Percentiles rank a stretch among this genome's conserved stretches.
Evolutionary conservation across 2,329 filamentous ascomycete species (phyloP).

Genomic region (Fusarium marasasianum): DNA sequence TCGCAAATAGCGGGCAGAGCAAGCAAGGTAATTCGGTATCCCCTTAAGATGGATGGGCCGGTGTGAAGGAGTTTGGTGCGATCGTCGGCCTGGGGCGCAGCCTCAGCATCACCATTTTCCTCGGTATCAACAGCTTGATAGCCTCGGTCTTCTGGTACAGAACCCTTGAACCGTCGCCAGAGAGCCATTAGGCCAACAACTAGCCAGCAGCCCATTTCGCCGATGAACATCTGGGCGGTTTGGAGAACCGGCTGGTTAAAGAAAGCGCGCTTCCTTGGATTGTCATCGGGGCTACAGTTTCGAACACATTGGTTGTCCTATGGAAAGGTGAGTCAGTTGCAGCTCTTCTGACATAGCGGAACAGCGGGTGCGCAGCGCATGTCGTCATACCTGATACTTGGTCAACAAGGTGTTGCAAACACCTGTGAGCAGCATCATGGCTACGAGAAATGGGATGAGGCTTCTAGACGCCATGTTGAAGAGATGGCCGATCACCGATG

Average conservation of each 20-base stretch:
- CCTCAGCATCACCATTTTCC: slow-evolving; percentile 57
- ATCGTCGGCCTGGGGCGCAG: slow-evolving; percentile 51
- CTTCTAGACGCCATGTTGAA: slow-evolving; percentile 73
- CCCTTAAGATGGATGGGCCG: slow-evolving; percentile 69
- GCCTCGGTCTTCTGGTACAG: slow-evolving; percentile 58
- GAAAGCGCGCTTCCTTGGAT: slow-evolving; percentile 71
- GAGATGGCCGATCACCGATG: background rate
- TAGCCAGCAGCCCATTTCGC: slow-evolving; percentile 95
- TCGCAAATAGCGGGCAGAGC: slow-evolving; percentile 91
- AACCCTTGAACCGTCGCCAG: slow-evolving; percentile 66
- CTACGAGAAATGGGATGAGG: slow-evolving; percentile 84
- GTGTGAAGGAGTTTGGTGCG: slow-evolving; percentile 58
- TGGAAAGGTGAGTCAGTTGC: slow-evolving; percentile 1
- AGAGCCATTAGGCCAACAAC: slow-evolving; percentile 78
- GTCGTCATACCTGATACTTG: slow-evolving; percentile 82
- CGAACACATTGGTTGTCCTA: slow-evolving; percentile 97
- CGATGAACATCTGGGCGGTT: slow-evolving; percentile 97
- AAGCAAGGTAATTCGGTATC: slow-evolving; percentile 77
- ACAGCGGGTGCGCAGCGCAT: slow-evolving; percentile 5
- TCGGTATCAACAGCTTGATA: slow-evolving; percentile 72
- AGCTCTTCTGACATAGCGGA: background rate
- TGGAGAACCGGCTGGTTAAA: slow-evolving; percentile 98
- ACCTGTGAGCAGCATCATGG: slow-evolving; percentile 95
- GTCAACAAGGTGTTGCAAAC: slow-evolving; percentile 97
- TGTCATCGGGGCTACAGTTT: slow-evolving; percentile 76